Evolutionary conservation across 805 yeast genomes (phyloP).

Genomic region (Ogataea angusta): DNA sequence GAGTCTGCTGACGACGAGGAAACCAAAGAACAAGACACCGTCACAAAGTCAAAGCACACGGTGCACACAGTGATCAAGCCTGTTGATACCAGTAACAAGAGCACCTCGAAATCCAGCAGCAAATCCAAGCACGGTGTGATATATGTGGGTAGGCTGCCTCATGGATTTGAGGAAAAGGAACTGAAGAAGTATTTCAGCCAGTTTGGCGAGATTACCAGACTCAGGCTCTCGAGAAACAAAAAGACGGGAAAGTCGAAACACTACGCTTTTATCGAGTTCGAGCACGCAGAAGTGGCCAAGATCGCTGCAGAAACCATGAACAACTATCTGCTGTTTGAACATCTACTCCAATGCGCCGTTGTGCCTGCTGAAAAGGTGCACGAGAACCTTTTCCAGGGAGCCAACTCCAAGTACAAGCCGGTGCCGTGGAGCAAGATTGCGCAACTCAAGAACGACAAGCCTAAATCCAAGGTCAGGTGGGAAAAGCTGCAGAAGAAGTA

Average conservation of each 20-base stretch:
- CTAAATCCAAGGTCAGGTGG: conserved; percentile 58
- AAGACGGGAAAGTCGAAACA: conserved; percentile 89
- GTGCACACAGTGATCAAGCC: conserved; percentile 28
- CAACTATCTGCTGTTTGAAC: conserved; percentile 86
- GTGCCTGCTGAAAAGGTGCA: conserved; percentile 56
- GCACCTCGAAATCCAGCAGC: conserved; percentile 5
- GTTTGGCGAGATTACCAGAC: conserved; percentile 79
- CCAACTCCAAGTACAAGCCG: conserved; percentile 50
- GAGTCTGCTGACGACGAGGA: conserved; percentile 14
- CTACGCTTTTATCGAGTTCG: conserved; percentile 87
- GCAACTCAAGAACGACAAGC: conserved; percentile 50
- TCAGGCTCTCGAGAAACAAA: conserved; percentile 83
- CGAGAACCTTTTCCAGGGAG: conserved; percentile 56
- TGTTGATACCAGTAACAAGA: conserved; percentile 4
- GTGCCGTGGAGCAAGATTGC: conserved; percentile 60
- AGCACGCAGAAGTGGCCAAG: conserved; percentile 68
- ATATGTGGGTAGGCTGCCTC: conserved; percentile 89
- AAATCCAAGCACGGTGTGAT: conserved; percentile 58
- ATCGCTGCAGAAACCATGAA: conserved; percentile 95
- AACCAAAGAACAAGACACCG: neutral
- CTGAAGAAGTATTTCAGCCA: conserved; percentile 79
- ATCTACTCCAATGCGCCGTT: conserved; percentile 62
- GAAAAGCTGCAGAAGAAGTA: conserved; percentile 46
- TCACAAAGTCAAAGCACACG: conserved; percentile 15
- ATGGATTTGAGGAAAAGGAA: conserved; percentile 84